Evolutionary conservation across 345 rosid genomes (phyloP).

Genomic region (Salix exigua): DNA sequence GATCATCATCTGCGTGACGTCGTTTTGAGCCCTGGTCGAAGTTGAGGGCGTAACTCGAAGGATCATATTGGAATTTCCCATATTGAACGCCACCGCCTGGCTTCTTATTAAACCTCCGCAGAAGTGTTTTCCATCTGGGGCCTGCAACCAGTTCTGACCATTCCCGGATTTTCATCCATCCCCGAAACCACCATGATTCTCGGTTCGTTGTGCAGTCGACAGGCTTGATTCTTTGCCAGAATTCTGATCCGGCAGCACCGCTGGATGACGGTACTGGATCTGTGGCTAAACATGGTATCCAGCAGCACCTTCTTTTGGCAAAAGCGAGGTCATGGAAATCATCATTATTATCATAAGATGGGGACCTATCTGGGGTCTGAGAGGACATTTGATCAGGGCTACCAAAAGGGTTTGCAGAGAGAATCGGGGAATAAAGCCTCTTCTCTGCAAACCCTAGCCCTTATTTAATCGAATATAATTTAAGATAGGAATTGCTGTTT

Average conservation of each 20-base stretch:
- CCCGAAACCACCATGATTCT: conserved; percentile 1
- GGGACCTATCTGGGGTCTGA: background rate
- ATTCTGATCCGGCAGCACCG: background rate
- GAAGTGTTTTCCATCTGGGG: background rate
- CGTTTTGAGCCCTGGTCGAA: conserved; percentile 6
- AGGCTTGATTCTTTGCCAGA: background rate
- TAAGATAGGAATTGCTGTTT: background rate
- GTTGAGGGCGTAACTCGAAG: conserved; percentile 7
- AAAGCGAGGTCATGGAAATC: background rate
- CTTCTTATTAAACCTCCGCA: conserved; percentile 5
- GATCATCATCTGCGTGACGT: background rate
- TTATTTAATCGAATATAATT: background rate
- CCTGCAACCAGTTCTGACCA: background rate
- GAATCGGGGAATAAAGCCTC: background rate
- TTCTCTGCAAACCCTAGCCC: background rate
- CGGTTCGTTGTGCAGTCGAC: background rate
- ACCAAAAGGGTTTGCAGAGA: background rate
- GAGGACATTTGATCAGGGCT: background rate
- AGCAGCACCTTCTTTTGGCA: background rate
- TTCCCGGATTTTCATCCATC: background rate
- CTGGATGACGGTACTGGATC: background rate
- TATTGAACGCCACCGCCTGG: background rate
- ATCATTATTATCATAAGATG: background rate
- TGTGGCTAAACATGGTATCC: background rate
- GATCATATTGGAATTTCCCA: conserved; percentile 14